phyloP scores from a whole-genome alignment of 106 monocot species.

The Cymbidium sinense region DNA sequence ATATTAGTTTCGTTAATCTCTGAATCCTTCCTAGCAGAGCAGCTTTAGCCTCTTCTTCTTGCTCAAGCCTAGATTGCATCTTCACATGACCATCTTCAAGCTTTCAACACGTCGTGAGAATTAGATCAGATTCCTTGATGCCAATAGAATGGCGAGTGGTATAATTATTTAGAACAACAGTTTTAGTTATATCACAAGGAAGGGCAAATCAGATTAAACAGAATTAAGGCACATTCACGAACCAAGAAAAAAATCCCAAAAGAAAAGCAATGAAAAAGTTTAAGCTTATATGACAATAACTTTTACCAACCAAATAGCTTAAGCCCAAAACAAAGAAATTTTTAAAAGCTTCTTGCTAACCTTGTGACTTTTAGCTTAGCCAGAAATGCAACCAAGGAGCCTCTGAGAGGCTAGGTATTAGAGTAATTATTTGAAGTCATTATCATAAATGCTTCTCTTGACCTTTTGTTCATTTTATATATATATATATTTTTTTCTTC shows the following conservation, averaged over 20 bases:
- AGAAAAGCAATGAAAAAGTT: background rate
- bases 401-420: background rate
- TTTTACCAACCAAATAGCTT: background rate
- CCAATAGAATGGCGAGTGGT: background rate
- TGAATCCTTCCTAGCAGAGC: constrained; percentile 87
- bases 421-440: background rate
- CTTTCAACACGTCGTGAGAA: constrained; percentile 30
- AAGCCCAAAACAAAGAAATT: background rate
- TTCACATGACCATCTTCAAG: constrained; percentile 94
- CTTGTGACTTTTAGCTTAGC: background rate
- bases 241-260: background rate
- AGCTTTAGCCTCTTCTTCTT: constrained; percentile 97
- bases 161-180: background rate
- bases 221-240: background rate
- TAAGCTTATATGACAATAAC: background rate
- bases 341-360: background rate
- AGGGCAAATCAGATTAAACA: background rate
- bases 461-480: background rate
- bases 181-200: background rate
- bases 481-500: background rate
- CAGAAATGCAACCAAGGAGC: background rate
- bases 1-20: constrained; percentile 80
- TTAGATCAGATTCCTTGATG: constrained; percentile 5
- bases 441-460: background rate
- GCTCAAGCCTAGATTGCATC: constrained; percentile 84